These are phyloP conservation scores for Penicillium brasilianum DNA, from an alignment of 2,329 filamentous ascomycete genomes.

Conservation along the genomic window DNA sequence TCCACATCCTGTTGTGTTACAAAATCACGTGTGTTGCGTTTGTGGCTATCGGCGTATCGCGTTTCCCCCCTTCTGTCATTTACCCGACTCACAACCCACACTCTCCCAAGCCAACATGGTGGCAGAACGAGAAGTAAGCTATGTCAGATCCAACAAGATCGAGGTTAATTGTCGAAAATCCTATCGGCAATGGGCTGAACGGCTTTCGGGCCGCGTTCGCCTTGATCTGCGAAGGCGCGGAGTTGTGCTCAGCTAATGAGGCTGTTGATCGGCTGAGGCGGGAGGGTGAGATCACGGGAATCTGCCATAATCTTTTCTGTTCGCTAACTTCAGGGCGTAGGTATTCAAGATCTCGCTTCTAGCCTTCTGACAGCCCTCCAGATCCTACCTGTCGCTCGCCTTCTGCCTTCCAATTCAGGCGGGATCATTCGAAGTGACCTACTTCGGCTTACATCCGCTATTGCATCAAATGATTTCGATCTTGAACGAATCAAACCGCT, in stretches of 20 bases:
- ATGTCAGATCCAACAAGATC: constrained; percentile 13
- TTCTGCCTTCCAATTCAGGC: constrained; percentile 17
- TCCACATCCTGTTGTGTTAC: too few species aligned
- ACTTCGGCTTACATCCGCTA: constrained; percentile 19
- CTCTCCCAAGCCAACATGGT: constrained; percentile 12
- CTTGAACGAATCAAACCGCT: constrained; percentile 27
- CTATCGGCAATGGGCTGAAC: constrained; percentile 12
- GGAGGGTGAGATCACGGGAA: constrained; percentile 8
- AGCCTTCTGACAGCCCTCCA: constrained; percentile 11
- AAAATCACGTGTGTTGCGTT: too few species aligned
- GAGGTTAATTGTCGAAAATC: constrained; percentile 10
- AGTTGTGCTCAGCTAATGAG: constrained; percentile 8
- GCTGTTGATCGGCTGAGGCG: constrained; percentile 11
- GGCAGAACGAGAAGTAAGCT: constrained; percentile 3
- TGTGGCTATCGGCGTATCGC: background rate
- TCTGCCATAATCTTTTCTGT: constrained; percentile 4
- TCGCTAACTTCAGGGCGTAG: constrained; percentile 8
- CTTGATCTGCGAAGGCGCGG: constrained; percentile 14
- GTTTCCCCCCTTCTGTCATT: constrained; percentile 7
- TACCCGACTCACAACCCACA: background rate
- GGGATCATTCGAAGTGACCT: constrained; percentile 26
- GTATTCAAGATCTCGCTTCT: constrained; percentile 10
- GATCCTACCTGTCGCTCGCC: constrained; percentile 21
- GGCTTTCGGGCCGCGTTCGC: constrained; percentile 13
- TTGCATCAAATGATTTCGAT: constrained; percentile 24